Conservation (phyloP, 148 eudicot genomes). For the Rhododendron griersonianum region DNA sequence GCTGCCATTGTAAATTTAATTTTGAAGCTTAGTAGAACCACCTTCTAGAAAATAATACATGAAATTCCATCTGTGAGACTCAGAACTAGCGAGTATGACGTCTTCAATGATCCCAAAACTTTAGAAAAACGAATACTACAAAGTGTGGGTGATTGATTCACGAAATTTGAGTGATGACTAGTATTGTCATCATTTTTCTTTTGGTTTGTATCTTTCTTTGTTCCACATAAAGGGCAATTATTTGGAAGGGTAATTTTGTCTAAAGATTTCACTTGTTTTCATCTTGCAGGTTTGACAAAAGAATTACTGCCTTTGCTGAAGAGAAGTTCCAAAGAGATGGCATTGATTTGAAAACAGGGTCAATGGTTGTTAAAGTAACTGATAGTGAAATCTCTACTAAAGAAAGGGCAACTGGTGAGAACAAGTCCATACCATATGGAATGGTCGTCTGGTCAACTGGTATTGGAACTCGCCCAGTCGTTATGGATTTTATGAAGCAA, state of each 20-base stretch:
- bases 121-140: not conserved
- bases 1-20: not conserved
- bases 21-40: not conserved
- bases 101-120: too few species aligned
- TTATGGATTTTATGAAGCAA: slow-evolving; percentile 21
- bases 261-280: not conserved
- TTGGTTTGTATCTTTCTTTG: not conserved
- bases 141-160: not conserved
- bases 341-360: slow-evolving; percentile 21
- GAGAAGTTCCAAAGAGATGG: slow-evolving; percentile 26
- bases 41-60: not conserved
- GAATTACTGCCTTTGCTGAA: slow-evolving; percentile 25
- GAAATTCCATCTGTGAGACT: too few species aligned
- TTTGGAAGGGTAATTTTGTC: not conserved
- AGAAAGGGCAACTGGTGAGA: slow-evolving; percentile 19
- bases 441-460: slow-evolving; percentile 29
- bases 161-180: not conserved
- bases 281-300: slow-evolving; percentile 25
- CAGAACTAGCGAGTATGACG: too few species aligned
- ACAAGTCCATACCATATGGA: slow-evolving; percentile 21
- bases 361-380: slow-evolving; percentile 24
- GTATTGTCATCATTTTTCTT: not conserved
- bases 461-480: slow-evolving; percentile 23
- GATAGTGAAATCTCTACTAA: slow-evolving; percentile 21
- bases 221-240: not conserved